Percentiles rank a stretch among this genome's conserved stretches.
Conservation (phyloP, 352 stramenopile species). For the Phytopythium cucurbitacearum region DNA sequence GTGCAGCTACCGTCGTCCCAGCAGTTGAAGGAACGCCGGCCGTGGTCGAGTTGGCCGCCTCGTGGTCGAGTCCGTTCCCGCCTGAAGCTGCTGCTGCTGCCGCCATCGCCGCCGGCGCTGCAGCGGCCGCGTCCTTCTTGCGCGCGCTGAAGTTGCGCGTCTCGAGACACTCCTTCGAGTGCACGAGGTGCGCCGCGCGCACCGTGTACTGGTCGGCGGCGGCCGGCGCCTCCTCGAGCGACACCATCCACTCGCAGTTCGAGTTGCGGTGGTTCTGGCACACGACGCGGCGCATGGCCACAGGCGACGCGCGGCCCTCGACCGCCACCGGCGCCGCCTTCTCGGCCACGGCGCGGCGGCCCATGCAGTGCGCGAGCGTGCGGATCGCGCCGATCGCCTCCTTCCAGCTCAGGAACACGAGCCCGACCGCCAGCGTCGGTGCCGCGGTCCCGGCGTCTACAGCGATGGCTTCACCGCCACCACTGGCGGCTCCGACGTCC, state of each 20-base stretch:
- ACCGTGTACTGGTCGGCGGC: conserved; percentile 43
- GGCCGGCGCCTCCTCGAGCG: conserved; percentile 42
- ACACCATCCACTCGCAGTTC: conserved; percentile 60
- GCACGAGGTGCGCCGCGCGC: conserved; percentile 46
- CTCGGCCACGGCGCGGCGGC: conserved; percentile 46
- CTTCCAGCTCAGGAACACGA: conserved; percentile 55
- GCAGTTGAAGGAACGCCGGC: no score
- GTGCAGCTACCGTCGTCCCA: neutral
- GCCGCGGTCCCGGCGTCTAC: neutral
- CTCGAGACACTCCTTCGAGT: conserved; percentile 73
- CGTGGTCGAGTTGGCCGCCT: no score
- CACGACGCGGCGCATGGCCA: conserved; percentile 46
- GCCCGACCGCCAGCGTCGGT: conserved; percentile 15
- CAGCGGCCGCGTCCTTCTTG: conserved; percentile 30
- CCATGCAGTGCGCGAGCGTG: conserved; percentile 48
- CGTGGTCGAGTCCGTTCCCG: no score
- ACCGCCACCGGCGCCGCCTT: conserved; percentile 42
- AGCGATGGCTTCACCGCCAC: conserved; percentile 2
- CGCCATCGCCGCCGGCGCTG: neutral
- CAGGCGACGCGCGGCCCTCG: conserved; percentile 20
- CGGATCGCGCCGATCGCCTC: conserved; percentile 48
- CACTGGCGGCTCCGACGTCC: conserved; percentile 11
- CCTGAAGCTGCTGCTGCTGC: neutral
- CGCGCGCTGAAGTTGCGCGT: conserved; percentile 73
- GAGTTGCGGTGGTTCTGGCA: conserved; percentile 78